These are phyloP conservation scores for Rhododendron simsii DNA, from an alignment of 148 eudicot genomes.

Conservation along the genomic window DNA sequence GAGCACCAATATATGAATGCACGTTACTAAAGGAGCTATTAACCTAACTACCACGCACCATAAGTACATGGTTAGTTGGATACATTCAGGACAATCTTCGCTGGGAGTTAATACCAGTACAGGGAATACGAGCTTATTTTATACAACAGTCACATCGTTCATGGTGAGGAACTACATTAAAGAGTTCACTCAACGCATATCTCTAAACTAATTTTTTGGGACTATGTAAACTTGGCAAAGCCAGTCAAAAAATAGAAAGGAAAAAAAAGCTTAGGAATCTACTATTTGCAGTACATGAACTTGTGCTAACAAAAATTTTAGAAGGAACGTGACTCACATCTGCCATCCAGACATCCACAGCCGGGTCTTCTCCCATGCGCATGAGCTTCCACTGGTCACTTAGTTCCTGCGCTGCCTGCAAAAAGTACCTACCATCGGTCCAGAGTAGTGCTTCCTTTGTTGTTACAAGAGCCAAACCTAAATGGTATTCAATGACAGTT, in stretches of 20 bases:
- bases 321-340: slow-evolving; percentile 54
- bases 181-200: slow-evolving; percentile 1
- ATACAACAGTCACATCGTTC: background rate
- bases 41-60: background rate
- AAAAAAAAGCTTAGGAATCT: background rate
- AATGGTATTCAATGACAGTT: background rate
- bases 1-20: background rate
- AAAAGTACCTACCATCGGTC: slow-evolving; percentile 95
- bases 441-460: slow-evolving; percentile 77
- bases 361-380: slow-evolving; percentile 91
- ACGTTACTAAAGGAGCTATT: background rate
- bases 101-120: background rate
- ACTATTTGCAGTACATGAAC: background rate
- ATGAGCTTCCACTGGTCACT: slow-evolving; percentile 82
- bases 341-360: slow-evolving; percentile 80
- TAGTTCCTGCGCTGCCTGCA: slow-evolving; percentile 76
- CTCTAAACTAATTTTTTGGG: background rate
- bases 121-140: background rate
- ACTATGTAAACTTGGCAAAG: background rate
- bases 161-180: background rate
- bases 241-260: background rate
- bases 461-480: slow-evolving; percentile 88
- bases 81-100: background rate
- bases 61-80: background rate
- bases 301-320: background rate